Conservation (phyloP, 495 filamentous ascomycete genomes). For the Aspergillus funiculosus region DNA sequence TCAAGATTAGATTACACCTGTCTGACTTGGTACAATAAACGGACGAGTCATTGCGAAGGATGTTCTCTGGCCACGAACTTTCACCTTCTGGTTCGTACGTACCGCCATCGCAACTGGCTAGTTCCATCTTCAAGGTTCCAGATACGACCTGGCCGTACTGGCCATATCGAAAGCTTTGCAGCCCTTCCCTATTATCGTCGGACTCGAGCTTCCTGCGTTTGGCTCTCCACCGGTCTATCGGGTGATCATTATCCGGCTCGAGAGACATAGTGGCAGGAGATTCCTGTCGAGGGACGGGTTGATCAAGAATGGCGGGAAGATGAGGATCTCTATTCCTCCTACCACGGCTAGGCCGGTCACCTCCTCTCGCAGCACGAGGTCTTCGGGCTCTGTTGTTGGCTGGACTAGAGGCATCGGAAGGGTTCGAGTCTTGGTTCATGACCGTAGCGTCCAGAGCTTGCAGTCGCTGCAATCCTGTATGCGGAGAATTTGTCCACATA, state of each 20-base stretch:
- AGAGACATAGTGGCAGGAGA: constrained; percentile 36
- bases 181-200: constrained; percentile 47
- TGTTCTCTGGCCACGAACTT: constrained; percentile 68
- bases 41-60: constrained; percentile 70
- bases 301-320: constrained; percentile 28
- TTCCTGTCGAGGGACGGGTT: constrained; percentile 34
- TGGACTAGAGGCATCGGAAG: constrained; percentile 11
- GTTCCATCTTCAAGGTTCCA: constrained; percentile 73
- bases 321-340: constrained; percentile 8
- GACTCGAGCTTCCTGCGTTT: constrained; percentile 75
- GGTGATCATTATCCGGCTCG: constrained; percentile 25
- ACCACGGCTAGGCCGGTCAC: constrained; percentile 10
- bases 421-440: constrained; percentile 10
- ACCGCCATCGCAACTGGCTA: constrained; percentile 85
- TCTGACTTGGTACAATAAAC: constrained; percentile 86
- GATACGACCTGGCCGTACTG: constrained; percentile 78
- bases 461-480: constrained; percentile 11
- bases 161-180: constrained; percentile 66
- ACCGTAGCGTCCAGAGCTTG: constrained; percentile 13
- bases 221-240: constrained; percentile 36
- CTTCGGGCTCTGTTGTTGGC: constrained; percentile 12
- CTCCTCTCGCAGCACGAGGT: constrained; percentile 12
- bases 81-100: constrained; percentile 53
- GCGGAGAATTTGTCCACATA: constrained; percentile 7
- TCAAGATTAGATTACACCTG: constrained; percentile 76